Evolutionary conservation across 345 rosid genomes (phyloP).

Genomic region (Sisymbrium irio): DNA sequence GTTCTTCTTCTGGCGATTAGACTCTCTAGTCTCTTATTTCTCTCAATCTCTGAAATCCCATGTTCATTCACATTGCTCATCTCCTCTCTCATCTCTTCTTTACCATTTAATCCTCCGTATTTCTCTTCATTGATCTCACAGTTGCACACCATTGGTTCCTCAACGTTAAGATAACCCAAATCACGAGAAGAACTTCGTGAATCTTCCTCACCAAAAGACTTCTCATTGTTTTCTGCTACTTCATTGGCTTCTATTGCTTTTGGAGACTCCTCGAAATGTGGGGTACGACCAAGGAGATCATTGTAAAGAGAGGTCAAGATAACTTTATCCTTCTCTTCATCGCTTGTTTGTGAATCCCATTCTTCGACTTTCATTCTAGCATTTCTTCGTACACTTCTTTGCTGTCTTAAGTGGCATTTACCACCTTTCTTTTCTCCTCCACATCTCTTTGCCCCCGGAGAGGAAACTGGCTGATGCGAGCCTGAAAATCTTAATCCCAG

Average conservation of each 20-base stretch:
- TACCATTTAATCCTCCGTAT: constrained; percentile 37
- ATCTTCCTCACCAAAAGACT: neutral
- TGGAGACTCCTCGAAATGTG: constrained; percentile 34
- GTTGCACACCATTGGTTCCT: constrained; percentile 12
- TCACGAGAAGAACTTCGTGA: neutral
- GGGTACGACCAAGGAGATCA: constrained; percentile 31
- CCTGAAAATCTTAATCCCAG: constrained; percentile 14
- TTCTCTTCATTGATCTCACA: constrained; percentile 41
- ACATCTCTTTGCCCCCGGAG: constrained; percentile 13
- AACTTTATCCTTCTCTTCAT: constrained; percentile 29
- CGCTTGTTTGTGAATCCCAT: constrained; percentile 33
- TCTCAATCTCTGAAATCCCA: constrained; percentile 73
- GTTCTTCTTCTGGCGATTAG: constrained; percentile 74
- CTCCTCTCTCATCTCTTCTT: constrained; percentile 66
- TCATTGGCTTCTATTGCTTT: constrained; percentile 19
- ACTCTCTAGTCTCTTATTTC: constrained; percentile 72
- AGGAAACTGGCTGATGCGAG: neutral
- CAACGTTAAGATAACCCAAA: neutral
- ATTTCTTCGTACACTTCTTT: constrained; percentile 51
- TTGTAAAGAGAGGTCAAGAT: constrained; percentile 26
- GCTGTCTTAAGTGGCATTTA: constrained; percentile 30
- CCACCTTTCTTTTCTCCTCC: constrained; percentile 5
- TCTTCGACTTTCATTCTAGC: constrained; percentile 40
- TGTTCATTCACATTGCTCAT: constrained; percentile 72
- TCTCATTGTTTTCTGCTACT: constrained; percentile 1